Base-by-base conservation (phyloP, 106 monocot species). In the Dendrobium catenatum region DNA sequence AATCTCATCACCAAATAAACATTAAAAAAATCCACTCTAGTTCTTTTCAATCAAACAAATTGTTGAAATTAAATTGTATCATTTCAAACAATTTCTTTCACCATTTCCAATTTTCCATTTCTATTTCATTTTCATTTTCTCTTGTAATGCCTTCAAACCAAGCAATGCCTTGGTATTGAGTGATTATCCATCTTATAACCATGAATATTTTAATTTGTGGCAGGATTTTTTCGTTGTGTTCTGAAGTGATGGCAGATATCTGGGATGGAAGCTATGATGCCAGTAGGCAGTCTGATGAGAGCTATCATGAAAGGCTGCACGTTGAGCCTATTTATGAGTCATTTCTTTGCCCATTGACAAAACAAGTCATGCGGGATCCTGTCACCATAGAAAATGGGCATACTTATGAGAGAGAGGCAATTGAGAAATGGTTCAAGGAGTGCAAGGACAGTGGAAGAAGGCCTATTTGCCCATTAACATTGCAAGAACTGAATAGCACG, bases 371-470 rank as follows among this genome's bases (percentile, higher is more conserved):
- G 97, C 79, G 58, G 9, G 90, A 94, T 83, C 97, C 92, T 73
- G 92, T 92, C 72, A 88, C 92, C 49, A 72, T 92, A 68, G 97
- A 97, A 80, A 92, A 58, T 80, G 94, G 91, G 22, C 87, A 82
- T 20, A 92, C 97, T 40, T 97, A 94, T 83, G 97, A 97, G 82
- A 82, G 97, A 46, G 85, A 85, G 54, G 94, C 94, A 54, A 89
- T 97, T 81, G 88, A 92, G 86, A 94, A 94, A 79, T 97, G 89
- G 89, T 92, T 97, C 78, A 94, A 76, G 74, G 94, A 97, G 77
- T 91, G 92, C 74, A 81, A 70, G 61, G 87, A 84, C 58, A 86
- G 84, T 61, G 87, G 90, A 68, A 89, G 84, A 74, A 92, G 67
- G 59, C 83, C 81, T 59, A 75, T 81, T 73, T 97, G 97, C 51